Base-by-base conservation (phyloP, 805 yeast species). In the Metschnikowia gruessii region DNA sequence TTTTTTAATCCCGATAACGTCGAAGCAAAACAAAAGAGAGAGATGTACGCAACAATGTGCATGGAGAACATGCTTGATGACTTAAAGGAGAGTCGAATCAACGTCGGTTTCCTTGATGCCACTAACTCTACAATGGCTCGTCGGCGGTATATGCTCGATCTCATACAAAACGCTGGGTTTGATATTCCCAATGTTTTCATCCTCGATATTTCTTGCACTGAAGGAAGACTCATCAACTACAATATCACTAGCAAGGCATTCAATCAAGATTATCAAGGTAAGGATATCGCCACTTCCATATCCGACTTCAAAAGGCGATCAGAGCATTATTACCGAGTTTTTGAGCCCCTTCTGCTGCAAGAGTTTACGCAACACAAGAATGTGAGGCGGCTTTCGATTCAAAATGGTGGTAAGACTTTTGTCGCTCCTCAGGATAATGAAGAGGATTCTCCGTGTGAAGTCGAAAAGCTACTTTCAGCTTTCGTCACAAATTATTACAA, bases 201-300 rank as follows among this genome's bases (percentile, higher is more conserved):
- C 8, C 64, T 85, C 35, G 86, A 85, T 58, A 76, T 85, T 24
- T 74, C 78, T 52, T 81, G 87, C 56, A 62, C 70, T n/a, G 78
- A 81, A 58, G 62, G 63, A 26, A 69, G 70, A 15, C 70, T 81
- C 26, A 64, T 82, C 54, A 70, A 77, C 48, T 85, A 62, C 61
- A 85, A 85, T 63, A 81, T 84, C 44, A 81, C 78, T 55, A 78
- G 80, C 42, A 85, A 85, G 61, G 76, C 89, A 0, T 69, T 66
- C 43, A 83, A 82, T 57, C 74, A 72, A 32, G 91, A 85, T 60
- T 85, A 85, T 61, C 65, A 61, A 44, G 75, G 75, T 39, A 69
- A 70, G 52, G 76, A 79, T 37, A 77, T 80, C 53, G 72, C 72
- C 29, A 59, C 59, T 6, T 81, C 89, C 3, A 74, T 83, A 15